A percentile compares a stretch with the other conserved stretches of the same genome.
phyloP scores from a whole-genome alignment of 176 grass and related monocot genomes.

The Carex littledalei region DNA sequence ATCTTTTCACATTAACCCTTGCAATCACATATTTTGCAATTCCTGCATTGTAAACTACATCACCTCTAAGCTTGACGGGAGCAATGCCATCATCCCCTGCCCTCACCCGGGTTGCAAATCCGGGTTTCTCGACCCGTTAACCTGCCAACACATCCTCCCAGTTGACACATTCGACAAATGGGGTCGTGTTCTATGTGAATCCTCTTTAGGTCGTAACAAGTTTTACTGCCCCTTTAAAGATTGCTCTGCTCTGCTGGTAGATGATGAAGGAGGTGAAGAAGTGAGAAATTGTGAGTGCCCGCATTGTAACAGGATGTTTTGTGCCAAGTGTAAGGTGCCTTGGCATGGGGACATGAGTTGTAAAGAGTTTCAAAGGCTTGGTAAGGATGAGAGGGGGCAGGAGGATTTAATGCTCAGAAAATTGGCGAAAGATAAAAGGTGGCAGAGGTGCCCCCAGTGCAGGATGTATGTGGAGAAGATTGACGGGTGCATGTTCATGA shows the following conservation, averaged over 20 bases:
- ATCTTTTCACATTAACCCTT: neutral
- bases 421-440: constrained; percentile 39
- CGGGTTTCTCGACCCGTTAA: neutral
- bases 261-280: neutral
- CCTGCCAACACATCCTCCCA: constrained; percentile 4
- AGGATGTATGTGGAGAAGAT: constrained; percentile 72
- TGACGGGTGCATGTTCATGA: constrained; percentile 48
- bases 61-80: constrained; percentile 12
- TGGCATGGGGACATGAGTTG: constrained; percentile 53
- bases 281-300: constrained; percentile 40
- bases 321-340: constrained; percentile 56
- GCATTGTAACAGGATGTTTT: constrained; percentile 56
- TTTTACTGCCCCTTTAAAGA: constrained; percentile 26
- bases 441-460: constrained; percentile 80
- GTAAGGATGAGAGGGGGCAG: constrained; percentile 33
- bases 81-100: neutral
- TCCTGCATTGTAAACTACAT: neutral
- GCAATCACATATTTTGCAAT: constrained; percentile 21
- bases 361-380: constrained; percentile 33
- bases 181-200: constrained; percentile 9
- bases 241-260: constrained; percentile 18
- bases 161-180: constrained; percentile 7
- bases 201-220: neutral
- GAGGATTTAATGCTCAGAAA: constrained; percentile 57
- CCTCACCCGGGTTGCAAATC: neutral